These are phyloP conservation scores for Ogataea siamensis DNA, from an alignment of 805 yeast species.

Conservation along the genomic window DNA sequence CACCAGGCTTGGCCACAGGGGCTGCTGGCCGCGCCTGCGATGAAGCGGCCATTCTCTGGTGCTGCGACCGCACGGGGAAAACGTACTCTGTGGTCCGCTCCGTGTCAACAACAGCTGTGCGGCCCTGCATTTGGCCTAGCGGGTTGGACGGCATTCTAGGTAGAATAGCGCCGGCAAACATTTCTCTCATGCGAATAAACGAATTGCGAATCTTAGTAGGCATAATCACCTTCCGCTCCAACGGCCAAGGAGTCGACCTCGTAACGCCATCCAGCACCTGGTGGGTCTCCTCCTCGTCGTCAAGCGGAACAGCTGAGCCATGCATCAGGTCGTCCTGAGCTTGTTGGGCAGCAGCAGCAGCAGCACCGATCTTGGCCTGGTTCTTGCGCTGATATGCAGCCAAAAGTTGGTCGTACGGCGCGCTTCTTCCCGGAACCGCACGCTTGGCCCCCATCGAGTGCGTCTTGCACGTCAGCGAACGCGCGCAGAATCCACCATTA, in stretches of 20 bases:
- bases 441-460: constrained; percentile 99
- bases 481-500: constrained; percentile 93
- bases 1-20: constrained; percentile 7
- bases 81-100: constrained; percentile 68
- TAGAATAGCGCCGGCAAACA: constrained; percentile 83
- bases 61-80: constrained; percentile 51
- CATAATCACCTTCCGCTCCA: constrained; percentile 69
- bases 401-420: constrained; percentile 83
- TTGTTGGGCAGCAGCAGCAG: constrained; percentile 75
- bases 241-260: constrained; percentile 75
- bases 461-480: constrained; percentile 94
- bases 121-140: constrained; percentile 76
- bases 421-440: constrained; percentile 89
- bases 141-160: constrained; percentile 58
- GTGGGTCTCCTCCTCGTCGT: constrained; percentile 91
- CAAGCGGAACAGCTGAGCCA: constrained; percentile 49
- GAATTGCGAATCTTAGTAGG: constrained; percentile 70
- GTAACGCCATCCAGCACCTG: constrained; percentile 88
- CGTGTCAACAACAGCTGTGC: constrained; percentile 72
- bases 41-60: constrained; percentile 23
- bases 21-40: constrained; percentile 10
- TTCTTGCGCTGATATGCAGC: constrained; percentile 90
- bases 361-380: constrained; percentile 85
- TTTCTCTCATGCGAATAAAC: constrained; percentile 86
- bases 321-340: constrained; percentile 64